phyloP scores from a whole-genome alignment of 2,329 filamentous ascomycete species.

The Microcyclospora tardicrescens region DNA sequence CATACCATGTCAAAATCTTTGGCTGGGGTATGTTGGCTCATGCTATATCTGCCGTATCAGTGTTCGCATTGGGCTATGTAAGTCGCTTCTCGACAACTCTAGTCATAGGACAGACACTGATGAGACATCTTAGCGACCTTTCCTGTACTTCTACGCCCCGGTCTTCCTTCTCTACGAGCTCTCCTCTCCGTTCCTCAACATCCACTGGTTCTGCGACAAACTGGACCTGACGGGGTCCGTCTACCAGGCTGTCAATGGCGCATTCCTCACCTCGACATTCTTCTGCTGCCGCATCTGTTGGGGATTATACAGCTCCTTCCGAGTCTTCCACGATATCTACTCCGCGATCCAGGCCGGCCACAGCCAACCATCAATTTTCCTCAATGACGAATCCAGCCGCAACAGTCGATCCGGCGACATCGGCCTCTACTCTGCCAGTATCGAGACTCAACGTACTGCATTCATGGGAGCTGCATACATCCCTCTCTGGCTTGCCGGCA shows the following conservation, averaged over 20 bases:
- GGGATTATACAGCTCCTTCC: conserved; percentile 58
- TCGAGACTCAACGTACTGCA: conserved; percentile 13
- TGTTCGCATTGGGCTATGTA: conserved; percentile 71
- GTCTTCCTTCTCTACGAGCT: conserved; percentile 82
- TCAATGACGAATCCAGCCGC: conserved; percentile 5
- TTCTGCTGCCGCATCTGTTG: conserved; percentile 66
- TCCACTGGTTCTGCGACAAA: conserved; percentile 91
- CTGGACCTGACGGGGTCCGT: conserved; percentile 63
- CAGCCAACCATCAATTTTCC: conserved; percentile 20
- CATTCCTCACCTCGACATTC: conserved; percentile 58
- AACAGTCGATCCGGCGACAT: conserved; percentile 8
- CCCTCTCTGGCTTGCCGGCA: conserved; percentile 55
- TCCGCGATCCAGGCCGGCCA: conserved; percentile 10
- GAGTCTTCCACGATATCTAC: conserved; percentile 45
- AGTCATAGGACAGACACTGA: not conserved
- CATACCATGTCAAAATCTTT: conserved; percentile 56
- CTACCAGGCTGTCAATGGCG: conserved; percentile 64
- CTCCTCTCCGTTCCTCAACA: conserved; percentile 71
- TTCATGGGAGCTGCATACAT: conserved; percentile 28
- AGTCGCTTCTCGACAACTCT: conserved; percentile 27
- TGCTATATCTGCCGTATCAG: conserved; percentile 57
- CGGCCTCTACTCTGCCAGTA: conserved; percentile 10
- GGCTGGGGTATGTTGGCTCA: conserved; percentile 66
- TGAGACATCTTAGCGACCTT: conserved; percentile 50
- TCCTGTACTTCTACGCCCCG: conserved; percentile 69